A percentile compares a stretch with the other conserved stretches of the same genome.
These are phyloP conservation scores for Spatholobus suberectus DNA, from an alignment of 306 rosid species.

Conservation along the genomic window DNA sequence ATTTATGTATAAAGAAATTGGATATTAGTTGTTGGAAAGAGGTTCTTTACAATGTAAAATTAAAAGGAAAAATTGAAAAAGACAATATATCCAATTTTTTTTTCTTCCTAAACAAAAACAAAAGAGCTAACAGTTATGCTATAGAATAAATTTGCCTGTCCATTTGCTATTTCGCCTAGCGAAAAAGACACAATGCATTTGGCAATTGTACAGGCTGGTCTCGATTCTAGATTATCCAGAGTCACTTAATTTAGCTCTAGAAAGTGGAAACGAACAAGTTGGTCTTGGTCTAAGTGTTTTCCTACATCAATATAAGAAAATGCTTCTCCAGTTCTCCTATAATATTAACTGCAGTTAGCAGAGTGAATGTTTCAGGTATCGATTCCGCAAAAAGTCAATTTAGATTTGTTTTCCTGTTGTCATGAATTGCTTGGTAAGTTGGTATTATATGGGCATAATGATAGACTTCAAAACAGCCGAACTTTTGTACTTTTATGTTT, in stretches of 20 bases:
- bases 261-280: conserved; percentile 29
- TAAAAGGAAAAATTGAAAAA: background rate
- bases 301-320: conserved; percentile 10
- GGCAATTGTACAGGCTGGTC: conserved; percentile 39
- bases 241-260: conserved; percentile 27
- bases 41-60: conserved; percentile 8
- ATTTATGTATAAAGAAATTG: background rate
- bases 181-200: conserved; percentile 4
- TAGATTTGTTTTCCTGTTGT: conserved; percentile 14
- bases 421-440: conserved; percentile 11
- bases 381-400: conserved; percentile 22
- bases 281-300: conserved; percentile 3
- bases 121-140: background rate
- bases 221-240: conserved; percentile 19
- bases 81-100: background rate
- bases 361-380: background rate
- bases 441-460: background rate
- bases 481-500: conserved; percentile 30
- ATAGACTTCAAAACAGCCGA: background rate
- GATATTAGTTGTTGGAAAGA: background rate
- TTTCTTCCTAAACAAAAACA: background rate
- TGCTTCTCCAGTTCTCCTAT: background rate
- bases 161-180: background rate
- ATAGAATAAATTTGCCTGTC: background rate
- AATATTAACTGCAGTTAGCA: conserved; percentile 22